phyloP scores from a whole-genome alignment of 1,284 basidiomycete species.

The Sporisorium iseilematis-ciliati region DNA sequence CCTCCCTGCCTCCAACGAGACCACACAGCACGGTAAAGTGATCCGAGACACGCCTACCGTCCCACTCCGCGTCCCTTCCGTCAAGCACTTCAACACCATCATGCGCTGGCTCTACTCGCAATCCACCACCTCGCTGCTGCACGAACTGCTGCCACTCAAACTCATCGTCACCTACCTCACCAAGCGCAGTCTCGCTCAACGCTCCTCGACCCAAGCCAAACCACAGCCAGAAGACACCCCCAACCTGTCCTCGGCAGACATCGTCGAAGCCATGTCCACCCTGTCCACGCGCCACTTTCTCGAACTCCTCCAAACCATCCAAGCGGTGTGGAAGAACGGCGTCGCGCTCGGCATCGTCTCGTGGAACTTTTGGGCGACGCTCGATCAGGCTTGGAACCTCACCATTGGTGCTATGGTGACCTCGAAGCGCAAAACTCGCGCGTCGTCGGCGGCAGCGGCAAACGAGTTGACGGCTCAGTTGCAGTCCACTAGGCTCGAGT shows the following conservation, averaged over 20 bases:
- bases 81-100: constrained; percentile 30
- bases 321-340: constrained; percentile 52
- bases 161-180: constrained; percentile 34
- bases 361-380: constrained; percentile 35
- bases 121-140: constrained; percentile 35
- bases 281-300: constrained; percentile 36
- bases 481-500: constrained; percentile 26
- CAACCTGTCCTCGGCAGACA: constrained; percentile 16
- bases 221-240: not conserved
- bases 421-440: constrained; percentile 14
- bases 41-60: constrained; percentile 27
- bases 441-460: constrained; percentile 10
- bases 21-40: constrained; percentile 8
- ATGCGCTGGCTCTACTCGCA: constrained; percentile 46
- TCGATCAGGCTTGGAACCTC: constrained; percentile 47
- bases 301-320: constrained; percentile 35
- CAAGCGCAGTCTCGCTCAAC: constrained; percentile 11
- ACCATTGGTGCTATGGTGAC: constrained; percentile 36
- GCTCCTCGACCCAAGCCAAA: not conserved
- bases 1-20: constrained; percentile 16
- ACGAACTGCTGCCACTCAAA: constrained; percentile 43
- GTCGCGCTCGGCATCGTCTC: constrained; percentile 48
- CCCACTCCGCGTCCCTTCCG: constrained; percentile 32
- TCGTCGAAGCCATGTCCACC: constrained; percentile 40
- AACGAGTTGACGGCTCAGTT: constrained; percentile 21